A percentile compares a stretch with the other conserved stretches of the same genome.
Conservation (phyloP, 441 rosid genomes). For the Daphne laureola region DNA sequence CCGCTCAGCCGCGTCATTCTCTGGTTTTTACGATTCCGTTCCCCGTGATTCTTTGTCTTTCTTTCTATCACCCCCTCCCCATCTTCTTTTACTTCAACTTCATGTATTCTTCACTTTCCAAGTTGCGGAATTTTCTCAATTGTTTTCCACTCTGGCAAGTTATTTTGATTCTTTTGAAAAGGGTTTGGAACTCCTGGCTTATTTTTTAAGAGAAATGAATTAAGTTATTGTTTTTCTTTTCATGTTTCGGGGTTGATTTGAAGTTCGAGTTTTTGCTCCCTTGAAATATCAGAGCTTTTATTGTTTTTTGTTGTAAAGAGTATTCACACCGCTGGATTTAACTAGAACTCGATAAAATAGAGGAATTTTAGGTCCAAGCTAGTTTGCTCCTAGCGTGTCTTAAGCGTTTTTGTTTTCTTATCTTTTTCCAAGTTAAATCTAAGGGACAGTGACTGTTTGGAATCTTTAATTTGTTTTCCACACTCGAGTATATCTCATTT, state of each 20-base stretch:
- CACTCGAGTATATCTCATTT: not conserved
- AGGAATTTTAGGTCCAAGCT: slow-evolving; percentile 5
- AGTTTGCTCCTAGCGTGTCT: slow-evolving; percentile 2
- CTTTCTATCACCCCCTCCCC: too few relatives aligned
- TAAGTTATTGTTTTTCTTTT: not conserved
- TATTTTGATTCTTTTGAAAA: too few relatives aligned
- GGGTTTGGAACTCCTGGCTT: too few relatives aligned
- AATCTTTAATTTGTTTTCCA: not conserved
- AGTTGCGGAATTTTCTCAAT: not conserved
- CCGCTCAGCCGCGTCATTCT: too few relatives aligned
- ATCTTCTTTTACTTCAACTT: not conserved
- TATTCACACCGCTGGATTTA: not conserved
- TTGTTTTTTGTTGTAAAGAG: not conserved
- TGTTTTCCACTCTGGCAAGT: too few relatives aligned
- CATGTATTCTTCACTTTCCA: not conserved
- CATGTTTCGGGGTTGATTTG: not conserved
- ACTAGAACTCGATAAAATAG: not conserved
- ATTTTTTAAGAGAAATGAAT: not conserved
- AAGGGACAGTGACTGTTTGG: not conserved
- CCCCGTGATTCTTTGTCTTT: too few relatives aligned
- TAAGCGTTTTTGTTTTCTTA: not conserved
- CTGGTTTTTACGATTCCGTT: too few relatives aligned
- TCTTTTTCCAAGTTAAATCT: not conserved
- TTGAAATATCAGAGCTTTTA: slow-evolving; percentile 3
- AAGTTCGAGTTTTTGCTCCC: not conserved